These are phyloP conservation scores for Moelleriella libera DNA, from an alignment of 2,329 filamentous ascomycete genomes.

Conservation along the genomic window DNA sequence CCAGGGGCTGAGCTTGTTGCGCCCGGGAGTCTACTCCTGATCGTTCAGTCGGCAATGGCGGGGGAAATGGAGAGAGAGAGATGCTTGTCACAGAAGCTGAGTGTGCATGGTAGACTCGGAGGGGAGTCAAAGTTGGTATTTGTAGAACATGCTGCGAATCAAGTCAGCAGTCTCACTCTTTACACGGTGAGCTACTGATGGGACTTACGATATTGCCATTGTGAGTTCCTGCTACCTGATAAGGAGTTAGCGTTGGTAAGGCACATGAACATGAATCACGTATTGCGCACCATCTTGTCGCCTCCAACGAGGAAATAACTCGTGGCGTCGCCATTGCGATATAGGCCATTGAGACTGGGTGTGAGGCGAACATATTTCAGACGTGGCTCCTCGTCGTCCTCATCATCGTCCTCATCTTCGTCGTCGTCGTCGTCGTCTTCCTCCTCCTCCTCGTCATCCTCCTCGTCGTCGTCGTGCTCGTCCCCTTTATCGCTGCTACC, in stretches of 20 bases:
- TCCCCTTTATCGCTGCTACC: slow-evolving; percentile 4
- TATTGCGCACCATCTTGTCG: slow-evolving; percentile 73
- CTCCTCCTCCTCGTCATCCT: slow-evolving; percentile 29
- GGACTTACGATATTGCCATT: slow-evolving; percentile 82
- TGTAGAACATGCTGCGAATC: slow-evolving; percentile 62
- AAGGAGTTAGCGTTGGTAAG: background rate
- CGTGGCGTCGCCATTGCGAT: slow-evolving; percentile 90
- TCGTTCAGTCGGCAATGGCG: slow-evolving; percentile 32
- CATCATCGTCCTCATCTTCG: slow-evolving; percentile 59
- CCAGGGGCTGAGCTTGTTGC: slow-evolving; percentile 18
- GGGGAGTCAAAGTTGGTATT: slow-evolving; percentile 63
- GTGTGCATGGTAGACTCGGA: slow-evolving; percentile 85
- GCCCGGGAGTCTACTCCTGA: slow-evolving; percentile 24
- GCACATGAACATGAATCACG: background rate
- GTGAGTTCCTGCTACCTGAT: slow-evolving; percentile 79
- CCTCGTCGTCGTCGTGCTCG: slow-evolving; percentile 14
- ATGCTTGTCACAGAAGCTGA: slow-evolving; percentile 80
- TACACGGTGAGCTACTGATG: background rate
- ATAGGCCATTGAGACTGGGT: slow-evolving; percentile 62
- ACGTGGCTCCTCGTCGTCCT: slow-evolving; percentile 85
- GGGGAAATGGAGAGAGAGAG: slow-evolving; percentile 76
- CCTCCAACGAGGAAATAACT: slow-evolving; percentile 81
- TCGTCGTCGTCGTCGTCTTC: slow-evolving; percentile 39
- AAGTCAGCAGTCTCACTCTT: background rate
- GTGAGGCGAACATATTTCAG: slow-evolving; percentile 89